Evolutionary conservation across 805 yeast species (phyloP).

Genomic region (Zygosaccharomyces bailii): DNA sequence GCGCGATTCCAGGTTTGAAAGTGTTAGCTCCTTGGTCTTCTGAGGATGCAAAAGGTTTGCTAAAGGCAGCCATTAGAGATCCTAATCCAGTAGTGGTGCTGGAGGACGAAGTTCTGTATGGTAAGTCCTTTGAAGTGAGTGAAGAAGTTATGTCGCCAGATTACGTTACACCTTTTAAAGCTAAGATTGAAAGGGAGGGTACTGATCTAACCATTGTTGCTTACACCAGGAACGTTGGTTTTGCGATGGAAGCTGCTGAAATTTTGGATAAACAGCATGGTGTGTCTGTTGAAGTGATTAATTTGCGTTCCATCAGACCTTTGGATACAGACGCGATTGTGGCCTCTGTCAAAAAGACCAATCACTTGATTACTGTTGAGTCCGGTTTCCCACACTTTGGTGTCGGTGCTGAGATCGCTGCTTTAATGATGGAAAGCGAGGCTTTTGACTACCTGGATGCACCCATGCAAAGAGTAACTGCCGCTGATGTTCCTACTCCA

Average conservation of each 20-base stretch:
- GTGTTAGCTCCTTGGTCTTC: constrained; percentile 94
- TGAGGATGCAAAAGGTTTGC: constrained; percentile 92
- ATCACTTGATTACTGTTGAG: constrained; percentile 93
- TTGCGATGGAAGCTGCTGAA: constrained; percentile 88
- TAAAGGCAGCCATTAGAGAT: constrained; percentile 96
- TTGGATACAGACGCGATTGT: constrained; percentile 84
- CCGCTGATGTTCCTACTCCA: constrained; percentile 99
- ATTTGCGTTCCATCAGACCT: constrained; percentile 96
- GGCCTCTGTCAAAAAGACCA: constrained; percentile 90
- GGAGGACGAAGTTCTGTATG: constrained; percentile 94
- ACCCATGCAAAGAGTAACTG: constrained; percentile 97
- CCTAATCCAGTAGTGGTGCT: constrained; percentile 96
- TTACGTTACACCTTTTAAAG: constrained; percentile 86
- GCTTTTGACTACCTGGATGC: constrained; percentile 98
- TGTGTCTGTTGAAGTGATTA: constrained; percentile 87
- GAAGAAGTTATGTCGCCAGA: constrained; percentile 89
- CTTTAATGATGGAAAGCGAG: constrained; percentile 97
- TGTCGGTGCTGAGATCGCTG: constrained; percentile 97
- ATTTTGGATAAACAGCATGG: constrained; percentile 77
- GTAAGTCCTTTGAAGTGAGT: constrained; percentile 83
- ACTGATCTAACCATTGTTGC: constrained; percentile 84
- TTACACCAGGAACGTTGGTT: constrained; percentile 86
- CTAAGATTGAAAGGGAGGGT: constrained; percentile 93
- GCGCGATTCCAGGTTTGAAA: constrained; percentile 95
- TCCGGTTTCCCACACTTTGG: constrained; percentile 98